Conservation (phyloP, 345 rosid species). For the Bruguiera sexangula region DNA sequence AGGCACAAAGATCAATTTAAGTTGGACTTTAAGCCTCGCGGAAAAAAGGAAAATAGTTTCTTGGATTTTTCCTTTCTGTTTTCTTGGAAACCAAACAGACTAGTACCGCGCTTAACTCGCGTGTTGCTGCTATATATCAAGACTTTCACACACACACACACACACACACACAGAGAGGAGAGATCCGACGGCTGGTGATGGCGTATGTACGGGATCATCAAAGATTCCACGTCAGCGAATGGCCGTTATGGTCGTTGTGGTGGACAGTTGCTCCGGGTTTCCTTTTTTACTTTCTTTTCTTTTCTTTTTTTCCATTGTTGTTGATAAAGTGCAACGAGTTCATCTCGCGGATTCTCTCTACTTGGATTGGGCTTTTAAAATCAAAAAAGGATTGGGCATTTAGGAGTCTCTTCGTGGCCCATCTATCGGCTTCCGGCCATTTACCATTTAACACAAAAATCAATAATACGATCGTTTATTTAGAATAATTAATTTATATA, state of each 20-base stretch:
- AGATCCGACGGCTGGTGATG: too few relatives aligned
- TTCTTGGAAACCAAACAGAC: conserved; percentile 12
- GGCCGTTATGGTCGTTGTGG: conserved; percentile 14
- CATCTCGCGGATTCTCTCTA: background rate
- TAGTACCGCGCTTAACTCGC: background rate
- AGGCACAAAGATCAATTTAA: too few relatives aligned
- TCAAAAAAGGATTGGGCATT: too few relatives aligned
- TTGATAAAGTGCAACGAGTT: background rate
- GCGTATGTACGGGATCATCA: background rate
- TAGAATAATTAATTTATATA: too few relatives aligned
- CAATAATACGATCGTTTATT: too few relatives aligned
- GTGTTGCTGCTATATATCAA: too few relatives aligned
- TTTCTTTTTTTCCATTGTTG: too few relatives aligned
- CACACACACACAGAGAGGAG: too few relatives aligned
- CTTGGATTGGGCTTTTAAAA: background rate
- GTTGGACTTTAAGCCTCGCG: too few relatives aligned
- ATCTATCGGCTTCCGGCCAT: background rate
- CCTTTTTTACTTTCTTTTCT: too few relatives aligned
- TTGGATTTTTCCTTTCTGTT: background rate
- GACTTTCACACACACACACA: too few relatives aligned
- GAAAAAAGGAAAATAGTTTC: background rate
- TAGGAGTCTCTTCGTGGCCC: background rate
- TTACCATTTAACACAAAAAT: background rate
- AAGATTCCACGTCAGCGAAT: conserved; percentile 18
- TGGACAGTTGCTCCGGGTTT: background rate